phyloP scores from a whole-genome alignment of 352 stramenopile species.

The Phytopythium delawarense region DNA sequence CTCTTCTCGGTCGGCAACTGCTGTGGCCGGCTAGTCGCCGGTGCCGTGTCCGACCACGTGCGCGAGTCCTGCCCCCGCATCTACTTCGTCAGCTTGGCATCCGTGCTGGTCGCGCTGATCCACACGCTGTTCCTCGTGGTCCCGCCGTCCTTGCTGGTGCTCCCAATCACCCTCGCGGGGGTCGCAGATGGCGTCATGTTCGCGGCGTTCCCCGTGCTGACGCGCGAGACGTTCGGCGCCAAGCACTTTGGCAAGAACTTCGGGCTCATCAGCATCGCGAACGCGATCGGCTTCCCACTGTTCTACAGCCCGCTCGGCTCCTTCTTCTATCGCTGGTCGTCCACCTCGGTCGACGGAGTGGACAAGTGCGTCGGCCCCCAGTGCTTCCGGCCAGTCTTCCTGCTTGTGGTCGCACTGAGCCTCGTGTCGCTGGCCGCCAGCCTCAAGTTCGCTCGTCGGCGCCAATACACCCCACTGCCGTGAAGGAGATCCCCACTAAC shows the following conservation, averaged over 20 bases:
- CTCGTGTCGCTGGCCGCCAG: constrained; percentile 44
- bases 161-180: constrained; percentile 60
- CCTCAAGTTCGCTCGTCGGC: constrained; percentile 40
- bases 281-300: constrained; percentile 65
- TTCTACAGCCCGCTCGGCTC: constrained; percentile 69
- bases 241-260: constrained; percentile 81
- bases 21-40: constrained; percentile 44
- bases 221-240: constrained; percentile 61
- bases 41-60: constrained; percentile 57
- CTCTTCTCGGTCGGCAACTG: constrained; percentile 74
- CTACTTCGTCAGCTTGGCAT: constrained; percentile 56
- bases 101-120: constrained; percentile 50
- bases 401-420: constrained; percentile 51
- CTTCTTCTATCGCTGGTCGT: constrained; percentile 44
- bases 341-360: constrained; percentile 27
- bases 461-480: constrained; percentile 17
- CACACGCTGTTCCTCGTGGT: constrained; percentile 56
- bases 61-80: constrained; percentile 40
- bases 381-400: constrained; percentile 65
- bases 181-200: constrained; percentile 75
- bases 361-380: constrained; percentile 48
- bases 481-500: not conserved
- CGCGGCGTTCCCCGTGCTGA: constrained; percentile 61
- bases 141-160: constrained; percentile 27
- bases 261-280: constrained; percentile 68